Percentiles rank a stretch among this genome's conserved stretches.
Conservation (phyloP, 1,284 basidiomycete species). For the Tilletia walkeri region DNA sequence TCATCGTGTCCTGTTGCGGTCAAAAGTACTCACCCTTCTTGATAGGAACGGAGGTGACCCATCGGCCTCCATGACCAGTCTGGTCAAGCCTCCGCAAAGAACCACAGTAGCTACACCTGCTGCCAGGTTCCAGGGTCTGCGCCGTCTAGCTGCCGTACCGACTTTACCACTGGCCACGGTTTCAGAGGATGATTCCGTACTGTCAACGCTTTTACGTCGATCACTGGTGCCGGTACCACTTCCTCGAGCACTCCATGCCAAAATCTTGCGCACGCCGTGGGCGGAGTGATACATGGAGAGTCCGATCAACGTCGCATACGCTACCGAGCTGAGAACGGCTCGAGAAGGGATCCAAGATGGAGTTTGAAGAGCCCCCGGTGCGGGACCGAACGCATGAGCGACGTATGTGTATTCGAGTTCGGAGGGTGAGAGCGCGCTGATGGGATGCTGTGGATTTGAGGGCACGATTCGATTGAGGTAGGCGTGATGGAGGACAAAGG, state of each 20-base stretch:
- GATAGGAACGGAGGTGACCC: background rate
- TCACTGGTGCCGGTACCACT: too few species aligned
- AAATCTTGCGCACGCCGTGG: background rate
- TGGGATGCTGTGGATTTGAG: conserved; percentile 24
- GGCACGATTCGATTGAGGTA: conserved; percentile 40
- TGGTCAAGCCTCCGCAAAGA: background rate
- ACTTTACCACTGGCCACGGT: too few species aligned
- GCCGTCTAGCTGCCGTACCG: background rate
- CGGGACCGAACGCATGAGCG: conserved; percentile 22
- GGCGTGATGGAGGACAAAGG: conserved; percentile 33
- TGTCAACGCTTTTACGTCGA: too few species aligned
- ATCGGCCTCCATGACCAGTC: conserved; percentile 3
- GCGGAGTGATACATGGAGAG: conserved; percentile 2
- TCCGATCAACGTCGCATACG: background rate
- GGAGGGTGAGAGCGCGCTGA: conserved; percentile 35
- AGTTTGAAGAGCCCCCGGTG: background rate
- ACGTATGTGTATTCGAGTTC: conserved; percentile 50
- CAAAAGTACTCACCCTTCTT: background rate
- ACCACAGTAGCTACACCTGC: background rate
- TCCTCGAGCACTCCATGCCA: background rate
- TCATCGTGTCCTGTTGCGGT: too few species aligned
- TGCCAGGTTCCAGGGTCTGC: conserved; percentile 3
- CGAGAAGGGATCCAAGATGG: background rate
- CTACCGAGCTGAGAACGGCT: background rate
- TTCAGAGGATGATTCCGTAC: too few species aligned